These are phyloP conservation scores for Passiflora organensis DNA, from an alignment of 345 rosid genomes.

Conservation along the genomic window DNA sequence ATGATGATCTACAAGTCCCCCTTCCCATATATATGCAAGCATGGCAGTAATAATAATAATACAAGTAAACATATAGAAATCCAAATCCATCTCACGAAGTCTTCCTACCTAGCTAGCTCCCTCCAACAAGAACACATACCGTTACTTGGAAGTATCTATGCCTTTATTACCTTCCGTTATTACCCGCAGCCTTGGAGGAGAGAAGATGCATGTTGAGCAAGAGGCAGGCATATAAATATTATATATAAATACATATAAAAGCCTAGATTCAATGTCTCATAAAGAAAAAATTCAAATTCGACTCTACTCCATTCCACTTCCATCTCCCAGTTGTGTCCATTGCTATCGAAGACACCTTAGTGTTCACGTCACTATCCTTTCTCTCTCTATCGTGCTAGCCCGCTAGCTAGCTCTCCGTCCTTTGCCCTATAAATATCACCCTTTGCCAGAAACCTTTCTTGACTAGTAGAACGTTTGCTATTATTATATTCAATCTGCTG, in stretches of 20 bases:
- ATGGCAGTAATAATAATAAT: too few relatives aligned
- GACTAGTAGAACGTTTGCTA: background rate
- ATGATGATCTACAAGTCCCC: conserved; percentile 15
- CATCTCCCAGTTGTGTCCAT: conserved; percentile 7
- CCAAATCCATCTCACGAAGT: too few relatives aligned
- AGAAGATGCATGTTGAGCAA: too few relatives aligned
- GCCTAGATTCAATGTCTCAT: too few relatives aligned
- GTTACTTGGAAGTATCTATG: conserved; percentile 3
- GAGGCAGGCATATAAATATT: background rate
- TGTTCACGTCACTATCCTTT: conserved; percentile 39
- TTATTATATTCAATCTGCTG: background rate
- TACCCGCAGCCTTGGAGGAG: conserved; percentile 27
- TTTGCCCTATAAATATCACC: conserved; percentile 23
- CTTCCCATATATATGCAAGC: too few relatives aligned
- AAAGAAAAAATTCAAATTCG: background rate
- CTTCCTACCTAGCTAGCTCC: background rate
- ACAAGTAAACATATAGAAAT: too few relatives aligned
- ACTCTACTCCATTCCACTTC: background rate
- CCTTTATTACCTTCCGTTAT: conserved; percentile 13
- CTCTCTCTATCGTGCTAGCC: too few relatives aligned
- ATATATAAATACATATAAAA: background rate
- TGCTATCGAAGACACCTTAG: conserved; percentile 32
- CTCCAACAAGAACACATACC: background rate
- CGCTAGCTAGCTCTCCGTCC: background rate
- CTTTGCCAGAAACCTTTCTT: background rate